Percentiles rank a stretch among this genome's conserved stretches.
Evolutionary conservation across 208 protist genomes (phyloP).

Genomic region (Leishmania gerbilli): DNA sequence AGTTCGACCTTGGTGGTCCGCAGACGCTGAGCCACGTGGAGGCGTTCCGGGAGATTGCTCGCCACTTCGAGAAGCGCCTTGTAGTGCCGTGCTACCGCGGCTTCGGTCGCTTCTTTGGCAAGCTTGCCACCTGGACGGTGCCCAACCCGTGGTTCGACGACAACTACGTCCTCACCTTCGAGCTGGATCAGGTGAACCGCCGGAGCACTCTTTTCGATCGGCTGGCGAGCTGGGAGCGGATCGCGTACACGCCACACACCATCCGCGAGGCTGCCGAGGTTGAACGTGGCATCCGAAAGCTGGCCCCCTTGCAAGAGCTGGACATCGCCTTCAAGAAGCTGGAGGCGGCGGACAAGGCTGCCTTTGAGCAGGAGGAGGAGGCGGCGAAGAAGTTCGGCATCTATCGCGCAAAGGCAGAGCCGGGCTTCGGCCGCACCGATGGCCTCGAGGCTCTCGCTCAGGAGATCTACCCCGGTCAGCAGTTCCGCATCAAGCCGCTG

Average conservation of each 20-base stretch:
- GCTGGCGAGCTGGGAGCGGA: conserved; percentile 86
- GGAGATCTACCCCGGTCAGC: conserved; percentile 92
- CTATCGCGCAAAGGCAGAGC: conserved; percentile 90
- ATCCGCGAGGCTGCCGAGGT: conserved; percentile 80
- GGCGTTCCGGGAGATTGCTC: conserved; percentile 75
- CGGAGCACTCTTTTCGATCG: conserved; percentile 88
- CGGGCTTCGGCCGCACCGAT: conserved; percentile 88
- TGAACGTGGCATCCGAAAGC: conserved; percentile 53
- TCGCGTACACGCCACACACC: conserved; percentile 83
- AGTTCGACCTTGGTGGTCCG: conserved; percentile 92
- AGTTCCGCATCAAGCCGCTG: conserved; percentile 87
- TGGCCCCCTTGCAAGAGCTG: conserved; percentile 76
- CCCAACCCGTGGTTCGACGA: conserved; percentile 93
- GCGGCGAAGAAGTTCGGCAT: conserved; percentile 87
- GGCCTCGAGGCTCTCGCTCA: conserved; percentile 90
- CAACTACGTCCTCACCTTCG: conserved; percentile 89
- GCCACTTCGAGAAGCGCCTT: conserved; percentile 66
- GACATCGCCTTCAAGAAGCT: conserved; percentile 69
- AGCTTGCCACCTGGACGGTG: conserved; percentile 72
- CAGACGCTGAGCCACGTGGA: conserved; percentile 87
- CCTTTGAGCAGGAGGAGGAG: conserved; percentile 83
- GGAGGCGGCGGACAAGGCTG: conserved; percentile 86
- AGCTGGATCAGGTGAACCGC: conserved; percentile 92
- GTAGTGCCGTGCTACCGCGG: conserved; percentile 87
- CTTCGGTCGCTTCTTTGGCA: conserved; percentile 86